Conservation (phyloP, 2,329 filamentous ascomycete species). For the Intubia oerlemansii region DNA sequence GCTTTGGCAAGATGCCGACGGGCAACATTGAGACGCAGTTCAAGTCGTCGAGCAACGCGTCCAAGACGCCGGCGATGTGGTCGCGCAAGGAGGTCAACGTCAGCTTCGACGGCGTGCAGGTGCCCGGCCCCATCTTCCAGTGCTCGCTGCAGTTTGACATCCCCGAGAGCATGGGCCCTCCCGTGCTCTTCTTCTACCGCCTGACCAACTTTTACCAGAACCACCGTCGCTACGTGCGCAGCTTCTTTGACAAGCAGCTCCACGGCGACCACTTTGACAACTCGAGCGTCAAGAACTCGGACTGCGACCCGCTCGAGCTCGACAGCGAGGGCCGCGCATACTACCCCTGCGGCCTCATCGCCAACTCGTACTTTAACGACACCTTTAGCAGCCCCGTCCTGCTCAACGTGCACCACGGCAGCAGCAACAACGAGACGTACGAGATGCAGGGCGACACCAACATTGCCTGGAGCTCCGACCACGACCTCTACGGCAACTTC, state of each 20-base stretch:
- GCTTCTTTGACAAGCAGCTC: constrained; percentile 65
- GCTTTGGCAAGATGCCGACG: constrained; percentile 29
- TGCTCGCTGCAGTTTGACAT: constrained; percentile 66
- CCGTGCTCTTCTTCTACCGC: constrained; percentile 84
- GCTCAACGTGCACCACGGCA: constrained; percentile 25
- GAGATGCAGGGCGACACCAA: constrained; percentile 50
- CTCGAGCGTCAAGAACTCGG: constrained; percentile 39
- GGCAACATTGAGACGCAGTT: constrained; percentile 47
- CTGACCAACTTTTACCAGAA: constrained; percentile 99
- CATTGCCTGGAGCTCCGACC: constrained; percentile 78
- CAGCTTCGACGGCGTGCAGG: constrained; percentile 16
- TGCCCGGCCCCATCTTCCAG: constrained; percentile 17
- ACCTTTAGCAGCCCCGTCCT: constrained; percentile 49
- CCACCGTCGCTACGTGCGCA: constrained; percentile 86
- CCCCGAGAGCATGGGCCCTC: constrained; percentile 56
- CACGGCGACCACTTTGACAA: constrained; percentile 43
- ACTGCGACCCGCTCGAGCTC: constrained; percentile 53
- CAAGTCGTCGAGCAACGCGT: constrained; percentile 27
- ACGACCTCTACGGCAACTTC: constrained; percentile 45
- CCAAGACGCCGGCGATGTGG: constrained; percentile 18
- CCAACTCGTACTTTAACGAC: constrained; percentile 95
- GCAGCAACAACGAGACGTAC: constrained; percentile 32
- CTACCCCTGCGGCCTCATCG: constrained; percentile 89
- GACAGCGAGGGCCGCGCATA: constrained; percentile 41
- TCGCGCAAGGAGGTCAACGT: constrained; percentile 18